Evolutionary conservation across 352 stramenopile species (phyloP), one percentile per base, ranked within the genome.

Genomic region (Peronospora destructor): DNA sequence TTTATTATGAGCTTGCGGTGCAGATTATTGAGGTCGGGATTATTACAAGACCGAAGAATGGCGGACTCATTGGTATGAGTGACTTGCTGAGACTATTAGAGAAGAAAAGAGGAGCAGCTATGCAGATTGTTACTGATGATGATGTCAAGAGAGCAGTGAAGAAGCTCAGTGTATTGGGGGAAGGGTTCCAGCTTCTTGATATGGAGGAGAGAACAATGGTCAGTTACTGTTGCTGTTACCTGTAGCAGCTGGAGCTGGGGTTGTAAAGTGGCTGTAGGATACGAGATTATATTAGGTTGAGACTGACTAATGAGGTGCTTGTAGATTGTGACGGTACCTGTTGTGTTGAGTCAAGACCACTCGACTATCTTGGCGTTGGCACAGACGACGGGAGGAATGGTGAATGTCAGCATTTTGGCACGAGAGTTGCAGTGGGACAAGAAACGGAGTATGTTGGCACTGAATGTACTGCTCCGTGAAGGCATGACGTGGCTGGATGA

Each of bases 1-100:
- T 99, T 64, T 99, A 99, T 76, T 99, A 98, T 68, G 96, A 99
- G 61, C 71, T 99, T n/a, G 89, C 91, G 4, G 92, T 99, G 19
- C 97, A 99, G 67, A 98, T 99, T 54, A 96, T 98, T 30, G 95
- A 99, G 61, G 87, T 99, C 28, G 97, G 96, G 59, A 93, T 98
- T 53, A 73, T 97, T 12, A 98, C 91, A 30, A 59, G 79, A 46
- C 76, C 79, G 6, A 90, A 91, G 64, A 94, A 94, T 54, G 83
- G 83, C 23, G 83, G 83, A 0, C 53, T 94, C 4, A 85, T 94
- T 13, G 74, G 75, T 4, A 91, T 94, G 76, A 82, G 60, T 37
- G 83, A 94, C 47, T 45, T 94, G 46, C 58, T 91, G 30, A 63
- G 76, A 4, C 40, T 94, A 5, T 61, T 94, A 12, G 66, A 69